Evolutionary conservation across 768 basidiomycete species (phyloP).

Genomic region (Tremella yokohamensis): DNA sequence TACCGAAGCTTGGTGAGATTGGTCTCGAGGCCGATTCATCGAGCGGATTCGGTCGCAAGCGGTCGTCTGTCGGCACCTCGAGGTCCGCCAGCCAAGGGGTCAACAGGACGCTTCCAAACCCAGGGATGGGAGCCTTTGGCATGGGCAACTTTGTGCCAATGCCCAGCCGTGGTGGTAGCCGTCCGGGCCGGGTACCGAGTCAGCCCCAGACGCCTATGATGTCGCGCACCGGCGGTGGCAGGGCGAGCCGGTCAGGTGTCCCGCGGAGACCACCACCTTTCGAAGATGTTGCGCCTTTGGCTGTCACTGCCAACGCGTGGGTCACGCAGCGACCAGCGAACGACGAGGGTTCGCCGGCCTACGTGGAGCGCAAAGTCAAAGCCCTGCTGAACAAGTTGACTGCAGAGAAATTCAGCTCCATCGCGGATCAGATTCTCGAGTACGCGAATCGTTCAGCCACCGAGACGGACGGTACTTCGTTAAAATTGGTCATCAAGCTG

Average conservation of each 20-base stretch:
- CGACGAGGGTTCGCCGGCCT: conserved; percentile 70
- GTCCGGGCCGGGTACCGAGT: conserved; percentile 29
- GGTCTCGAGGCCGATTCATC: conserved; percentile 74
- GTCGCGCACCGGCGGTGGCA: conserved; percentile 22
- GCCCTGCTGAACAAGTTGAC: conserved; percentile 89
- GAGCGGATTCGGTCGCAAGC: conserved; percentile 53
- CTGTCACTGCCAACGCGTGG: conserved; percentile 80
- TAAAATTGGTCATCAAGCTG: conserved; percentile 91
- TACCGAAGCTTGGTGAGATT: conserved; percentile 83
- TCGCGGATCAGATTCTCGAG: conserved; percentile 87
- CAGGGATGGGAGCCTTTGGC: conserved; percentile 51
- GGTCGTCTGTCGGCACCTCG: conserved; percentile 20
- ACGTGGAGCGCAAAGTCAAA: conserved; percentile 91
- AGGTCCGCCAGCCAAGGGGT: neutral
- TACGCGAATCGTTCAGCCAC: conserved; percentile 93
- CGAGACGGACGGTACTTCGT: conserved; percentile 87
- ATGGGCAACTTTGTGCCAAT: conserved; percentile 62
- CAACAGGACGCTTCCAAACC: conserved; percentile 11
- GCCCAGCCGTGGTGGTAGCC: conserved; percentile 54
- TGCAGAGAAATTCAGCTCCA: conserved; percentile 92
- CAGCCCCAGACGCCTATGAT: conserved; percentile 11
- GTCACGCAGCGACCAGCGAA: conserved; percentile 53
- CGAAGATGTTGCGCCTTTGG: conserved; percentile 68
- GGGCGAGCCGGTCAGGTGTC: conserved; percentile 54
- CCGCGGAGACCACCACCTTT: conserved; percentile 59